Evolutionary conservation across 2,329 filamentous ascomycete genomes (phyloP).

Genomic region (Fusarium veterinarium): DNA sequence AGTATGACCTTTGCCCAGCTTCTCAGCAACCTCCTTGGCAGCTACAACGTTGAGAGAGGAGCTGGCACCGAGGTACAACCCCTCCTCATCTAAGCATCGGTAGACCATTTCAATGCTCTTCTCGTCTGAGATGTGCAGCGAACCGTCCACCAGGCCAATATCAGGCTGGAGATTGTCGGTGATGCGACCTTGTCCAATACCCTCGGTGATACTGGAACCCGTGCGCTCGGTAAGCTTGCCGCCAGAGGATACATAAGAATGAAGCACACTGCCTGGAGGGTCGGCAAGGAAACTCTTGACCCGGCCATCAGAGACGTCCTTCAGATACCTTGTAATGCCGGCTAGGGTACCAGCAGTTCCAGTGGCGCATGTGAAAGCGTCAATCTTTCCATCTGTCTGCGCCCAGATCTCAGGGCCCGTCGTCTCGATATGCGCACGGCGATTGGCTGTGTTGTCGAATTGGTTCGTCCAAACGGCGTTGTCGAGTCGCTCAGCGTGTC

Average conservation of each 20-base stretch:
- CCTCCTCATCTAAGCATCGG: slow-evolving; percentile 93
- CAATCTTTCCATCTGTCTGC: slow-evolving; percentile 85
- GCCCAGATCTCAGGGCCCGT: slow-evolving; percentile 98
- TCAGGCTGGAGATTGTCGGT: slow-evolving; percentile 95
- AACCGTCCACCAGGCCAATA: slow-evolving; percentile 84
- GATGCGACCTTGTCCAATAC: slow-evolving; percentile 94
- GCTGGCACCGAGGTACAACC: slow-evolving; percentile 93
- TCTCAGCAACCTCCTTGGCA: slow-evolving; percentile 92
- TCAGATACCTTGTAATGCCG: slow-evolving; percentile 88
- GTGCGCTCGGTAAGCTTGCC: slow-evolving; percentile 83
- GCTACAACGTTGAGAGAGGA: slow-evolving; percentile 95
- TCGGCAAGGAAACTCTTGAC: slow-evolving; percentile 94
- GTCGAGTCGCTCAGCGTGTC: slow-evolving; percentile 86
- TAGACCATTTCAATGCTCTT: slow-evolving; percentile 99
- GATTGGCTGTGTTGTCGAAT: slow-evolving; percentile 96
- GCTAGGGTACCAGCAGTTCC: slow-evolving; percentile 94
- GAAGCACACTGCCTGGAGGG: slow-evolving; percentile 91
- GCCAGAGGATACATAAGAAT: slow-evolving; percentile 89
- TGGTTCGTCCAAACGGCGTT: slow-evolving; percentile 99
- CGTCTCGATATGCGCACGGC: slow-evolving; percentile 93
- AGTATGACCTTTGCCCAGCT: slow-evolving; percentile 86
- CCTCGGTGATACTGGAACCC: slow-evolving; percentile 94
- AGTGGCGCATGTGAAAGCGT: slow-evolving; percentile 95
- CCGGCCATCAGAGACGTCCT: slow-evolving; percentile 79
- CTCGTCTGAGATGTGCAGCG: slow-evolving; percentile 86